A percentile compares a stretch with the other conserved stretches of the same genome.
Conservation (phyloP, 495 filamentous ascomycete species). For the Amorphotheca resinae region DNA sequence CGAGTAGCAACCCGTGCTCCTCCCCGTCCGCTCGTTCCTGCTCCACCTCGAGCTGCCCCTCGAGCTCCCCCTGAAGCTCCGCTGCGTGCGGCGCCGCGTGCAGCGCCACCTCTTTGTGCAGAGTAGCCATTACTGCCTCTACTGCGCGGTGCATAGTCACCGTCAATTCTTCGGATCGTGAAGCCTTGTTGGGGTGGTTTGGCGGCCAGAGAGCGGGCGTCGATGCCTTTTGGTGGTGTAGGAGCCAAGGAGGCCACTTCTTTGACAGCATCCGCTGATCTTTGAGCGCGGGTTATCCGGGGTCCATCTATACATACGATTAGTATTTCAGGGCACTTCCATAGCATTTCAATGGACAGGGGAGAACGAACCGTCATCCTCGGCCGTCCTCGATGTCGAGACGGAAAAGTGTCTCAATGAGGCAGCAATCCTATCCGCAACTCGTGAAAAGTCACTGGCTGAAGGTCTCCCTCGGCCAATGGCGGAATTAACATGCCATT, state of each 20-base stretch:
- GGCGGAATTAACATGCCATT: constrained; percentile 23
- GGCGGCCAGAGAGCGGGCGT: constrained; percentile 17
- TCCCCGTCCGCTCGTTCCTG: neutral
- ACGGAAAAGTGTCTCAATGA: constrained; percentile 30
- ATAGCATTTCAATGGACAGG: neutral
- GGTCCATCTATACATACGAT: constrained; percentile 3
- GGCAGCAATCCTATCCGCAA: constrained; percentile 29
- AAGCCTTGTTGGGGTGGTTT: constrained; percentile 15
- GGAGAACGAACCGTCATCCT: constrained; percentile 8
- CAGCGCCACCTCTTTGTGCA: constrained; percentile 17
- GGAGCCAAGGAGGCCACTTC: constrained; percentile 12
- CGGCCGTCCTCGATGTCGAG: constrained; percentile 18
- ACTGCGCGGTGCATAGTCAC: neutral
- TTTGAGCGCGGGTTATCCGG: constrained; percentile 4
- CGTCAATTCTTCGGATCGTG: constrained; percentile 6
- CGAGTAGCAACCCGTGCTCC: neutral
- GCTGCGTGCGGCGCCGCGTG: constrained; percentile 40
- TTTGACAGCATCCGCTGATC: constrained; percentile 12
- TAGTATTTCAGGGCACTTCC: neutral
- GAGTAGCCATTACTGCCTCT: too few relatives aligned
- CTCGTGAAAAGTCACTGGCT: constrained; percentile 22
- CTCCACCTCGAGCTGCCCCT: constrained; percentile 32
- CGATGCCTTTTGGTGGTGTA: constrained; percentile 5
- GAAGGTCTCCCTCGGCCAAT: constrained; percentile 20
- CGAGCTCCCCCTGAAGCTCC: constrained; percentile 27